Conservation (phyloP, 163 green algal genomes). For the Prototheca stagnorum region DNA sequence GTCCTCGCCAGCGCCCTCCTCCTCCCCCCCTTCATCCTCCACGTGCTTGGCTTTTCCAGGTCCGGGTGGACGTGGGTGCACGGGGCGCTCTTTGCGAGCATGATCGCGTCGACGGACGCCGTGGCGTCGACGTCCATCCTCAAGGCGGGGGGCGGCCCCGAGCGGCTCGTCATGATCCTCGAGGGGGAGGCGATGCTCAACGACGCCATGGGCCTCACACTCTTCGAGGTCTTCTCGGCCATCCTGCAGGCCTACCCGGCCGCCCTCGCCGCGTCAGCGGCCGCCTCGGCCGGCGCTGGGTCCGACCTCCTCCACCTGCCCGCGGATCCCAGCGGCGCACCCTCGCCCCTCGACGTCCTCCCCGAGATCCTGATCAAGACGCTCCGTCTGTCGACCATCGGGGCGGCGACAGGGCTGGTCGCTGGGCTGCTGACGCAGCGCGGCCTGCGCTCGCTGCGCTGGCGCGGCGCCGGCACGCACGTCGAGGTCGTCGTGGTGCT, state of each 20-base stretch:
- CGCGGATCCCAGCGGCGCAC: too few species aligned
- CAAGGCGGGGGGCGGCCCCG: slow-evolving; percentile 17
- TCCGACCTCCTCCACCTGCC: too few species aligned
- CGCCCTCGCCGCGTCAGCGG: too few species aligned
- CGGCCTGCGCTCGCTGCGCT: slow-evolving; percentile 37
- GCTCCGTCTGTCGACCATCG: slow-evolving; percentile 16
- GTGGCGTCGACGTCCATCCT: slow-evolving; percentile 52
- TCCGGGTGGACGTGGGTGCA: slow-evolving; percentile 53
- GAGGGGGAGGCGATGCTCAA: slow-evolving; percentile 82
- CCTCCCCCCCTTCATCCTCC: slow-evolving; percentile 65
- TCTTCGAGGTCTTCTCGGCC: slow-evolving; percentile 20
- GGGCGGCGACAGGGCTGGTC: slow-evolving; percentile 26
- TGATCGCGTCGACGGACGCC: slow-evolving; percentile 69
- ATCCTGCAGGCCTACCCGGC: slow-evolving; percentile 2
- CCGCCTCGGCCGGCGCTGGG: too few species aligned
- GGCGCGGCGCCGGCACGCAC: slow-evolving; percentile 24
- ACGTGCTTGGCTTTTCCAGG: slow-evolving; percentile 45
- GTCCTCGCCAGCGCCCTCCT: slow-evolving; percentile 47
- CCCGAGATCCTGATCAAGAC: slow-evolving; percentile 16
- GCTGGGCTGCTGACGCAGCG: slow-evolving; percentile 27
- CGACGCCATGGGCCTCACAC: slow-evolving; percentile 49
- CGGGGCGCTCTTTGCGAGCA: slow-evolving; percentile 62
- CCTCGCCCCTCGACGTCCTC: too few species aligned
- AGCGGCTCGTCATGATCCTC: slow-evolving; percentile 41
- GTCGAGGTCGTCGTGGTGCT: slow-evolving; percentile 46